A percentile compares a stretch with the other conserved stretches of the same genome.
These are phyloP conservation scores for Trichosporon sp. DNA, from an alignment of 1,284 basidiomycete genomes.

Conservation along the genomic window DNA sequence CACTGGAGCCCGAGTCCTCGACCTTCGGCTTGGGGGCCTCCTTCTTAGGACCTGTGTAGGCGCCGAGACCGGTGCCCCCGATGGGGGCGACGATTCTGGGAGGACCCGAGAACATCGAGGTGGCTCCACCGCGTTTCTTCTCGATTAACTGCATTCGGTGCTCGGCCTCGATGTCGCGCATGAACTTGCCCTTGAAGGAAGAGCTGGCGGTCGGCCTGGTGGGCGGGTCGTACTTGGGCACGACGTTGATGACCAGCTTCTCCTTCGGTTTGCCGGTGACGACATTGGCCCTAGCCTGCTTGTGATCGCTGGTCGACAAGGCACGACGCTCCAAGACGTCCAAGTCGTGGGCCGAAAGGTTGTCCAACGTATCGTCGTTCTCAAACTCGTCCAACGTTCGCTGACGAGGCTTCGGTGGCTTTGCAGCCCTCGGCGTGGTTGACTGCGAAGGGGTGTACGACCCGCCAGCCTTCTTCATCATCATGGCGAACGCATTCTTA, in stretches of 20 bases:
- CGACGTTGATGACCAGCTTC: constrained; percentile 40
- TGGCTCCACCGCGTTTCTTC: constrained; percentile 18
- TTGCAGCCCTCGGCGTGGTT: not conserved
- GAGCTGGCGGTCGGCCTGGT: constrained; percentile 21
- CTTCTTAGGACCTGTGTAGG: constrained; percentile 30
- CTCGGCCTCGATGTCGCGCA: constrained; percentile 40
- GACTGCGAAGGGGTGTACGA: constrained; percentile 11
- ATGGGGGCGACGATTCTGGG: not conserved
- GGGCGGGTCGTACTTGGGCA: constrained; percentile 23
- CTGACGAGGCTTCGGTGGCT: constrained; percentile 18
- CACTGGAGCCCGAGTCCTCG: constrained; percentile 38
- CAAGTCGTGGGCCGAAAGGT: constrained; percentile 37
- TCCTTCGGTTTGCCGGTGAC: constrained; percentile 12
- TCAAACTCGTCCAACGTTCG: constrained; percentile 34
- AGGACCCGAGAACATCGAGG: constrained; percentile 3
- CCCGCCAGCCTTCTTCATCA: constrained; percentile 43
- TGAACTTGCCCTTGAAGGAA: constrained; percentile 35
- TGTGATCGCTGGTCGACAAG: constrained; percentile 17
- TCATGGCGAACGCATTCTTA: constrained; percentile 46
- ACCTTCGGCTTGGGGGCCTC: constrained; percentile 14
- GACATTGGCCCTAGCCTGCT: not conserved
- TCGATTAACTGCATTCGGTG: constrained; percentile 21
- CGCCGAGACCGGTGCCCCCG: constrained; percentile 38
- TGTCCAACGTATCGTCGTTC: constrained; percentile 34
- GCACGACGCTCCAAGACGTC: constrained; percentile 43